Evolutionary conservation across 306 rosid genomes (phyloP).

Genomic region (Prunus kanzakura): DNA sequence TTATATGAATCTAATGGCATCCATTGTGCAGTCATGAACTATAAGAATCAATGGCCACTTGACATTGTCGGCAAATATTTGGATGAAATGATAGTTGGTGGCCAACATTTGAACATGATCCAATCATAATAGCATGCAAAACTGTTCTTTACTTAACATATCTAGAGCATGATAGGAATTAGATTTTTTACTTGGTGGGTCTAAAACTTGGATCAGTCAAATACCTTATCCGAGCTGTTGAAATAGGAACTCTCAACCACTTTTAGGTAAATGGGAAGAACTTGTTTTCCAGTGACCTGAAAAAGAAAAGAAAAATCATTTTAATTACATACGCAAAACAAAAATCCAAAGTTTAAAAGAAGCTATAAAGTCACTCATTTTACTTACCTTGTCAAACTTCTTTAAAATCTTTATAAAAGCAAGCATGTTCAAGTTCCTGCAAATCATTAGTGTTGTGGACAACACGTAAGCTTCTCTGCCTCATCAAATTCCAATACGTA

Average conservation of each 20-base stretch:
- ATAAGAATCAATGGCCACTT: constrained; percentile 61
- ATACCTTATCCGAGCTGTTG: constrained; percentile 95
- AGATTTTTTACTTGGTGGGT: constrained; percentile 15
- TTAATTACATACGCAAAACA: constrained; percentile 10
- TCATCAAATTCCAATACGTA: not conserved
- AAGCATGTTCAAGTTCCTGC: constrained; percentile 91
- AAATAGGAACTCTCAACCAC: constrained; percentile 93
- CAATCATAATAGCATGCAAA: constrained; percentile 27
- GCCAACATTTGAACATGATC: constrained; percentile 48
- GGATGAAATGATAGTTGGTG: constrained; percentile 42
- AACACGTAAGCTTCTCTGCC: constrained; percentile 26
- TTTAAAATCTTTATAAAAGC: constrained; percentile 90
- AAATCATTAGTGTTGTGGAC: constrained; percentile 16
- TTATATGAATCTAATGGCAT: constrained; percentile 28
- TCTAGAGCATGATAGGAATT: not conserved
- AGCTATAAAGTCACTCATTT: constrained; percentile 15
- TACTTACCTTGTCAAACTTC: constrained; percentile 92
- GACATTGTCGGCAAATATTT: constrained; percentile 51
- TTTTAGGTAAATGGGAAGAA: constrained; percentile 86
- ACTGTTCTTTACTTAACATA: constrained; percentile 9
- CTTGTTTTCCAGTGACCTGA: constrained; percentile 85
- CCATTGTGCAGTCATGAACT: constrained; percentile 41
- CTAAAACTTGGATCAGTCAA: not conserved
- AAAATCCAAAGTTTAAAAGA: constrained; percentile 9
- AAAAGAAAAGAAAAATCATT: constrained; percentile 5